phyloP scores from a whole-genome alignment of 805 yeast genomes.

The Kurtzmaniella cleridarum region DNA sequence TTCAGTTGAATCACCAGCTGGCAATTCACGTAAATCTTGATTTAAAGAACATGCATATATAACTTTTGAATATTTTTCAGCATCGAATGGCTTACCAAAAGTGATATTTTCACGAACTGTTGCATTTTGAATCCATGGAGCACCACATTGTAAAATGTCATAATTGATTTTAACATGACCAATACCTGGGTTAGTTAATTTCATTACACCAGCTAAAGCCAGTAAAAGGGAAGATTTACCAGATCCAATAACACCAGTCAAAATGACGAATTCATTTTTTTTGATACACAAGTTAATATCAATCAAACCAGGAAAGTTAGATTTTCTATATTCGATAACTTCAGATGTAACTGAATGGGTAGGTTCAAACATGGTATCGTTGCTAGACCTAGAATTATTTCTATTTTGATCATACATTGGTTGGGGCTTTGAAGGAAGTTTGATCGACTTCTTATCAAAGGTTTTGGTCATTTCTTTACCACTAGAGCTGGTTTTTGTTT shows the following conservation, averaged over 20 bases:
- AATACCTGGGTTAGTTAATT: constrained; percentile 17
- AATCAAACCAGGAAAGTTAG: constrained; percentile 27
- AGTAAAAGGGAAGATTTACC: constrained; percentile 38
- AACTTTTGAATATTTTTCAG: constrained; percentile 20
- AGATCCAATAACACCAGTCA: constrained; percentile 40
- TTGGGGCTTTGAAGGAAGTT: neutral
- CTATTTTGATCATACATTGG: constrained; percentile 1
- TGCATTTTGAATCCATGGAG: constrained; percentile 42
- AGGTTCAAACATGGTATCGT: constrained; percentile 10
- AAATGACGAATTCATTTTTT: constrained; percentile 32
- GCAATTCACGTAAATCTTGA: constrained; percentile 30
- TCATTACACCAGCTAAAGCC: constrained; percentile 39
- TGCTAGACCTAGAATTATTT: constrained; percentile 6
- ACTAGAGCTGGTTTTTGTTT: constrained; percentile 9
- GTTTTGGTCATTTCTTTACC: constrained; percentile 9
- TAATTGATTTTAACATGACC: constrained; percentile 23
- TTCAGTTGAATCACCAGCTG: constrained; percentile 36
- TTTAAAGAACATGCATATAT: constrained; percentile 35
- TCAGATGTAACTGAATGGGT: constrained; percentile 6
- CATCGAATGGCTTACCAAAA: constrained; percentile 31
- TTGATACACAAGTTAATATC: constrained; percentile 27
- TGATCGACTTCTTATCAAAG: constrained; percentile 3
- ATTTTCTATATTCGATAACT: constrained; percentile 1
- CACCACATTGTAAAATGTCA: constrained; percentile 28
- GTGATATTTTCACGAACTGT: constrained; percentile 35